Evolutionary conservation across 345 rosid genomes (phyloP).

Genomic region (Trapa incisa): DNA sequence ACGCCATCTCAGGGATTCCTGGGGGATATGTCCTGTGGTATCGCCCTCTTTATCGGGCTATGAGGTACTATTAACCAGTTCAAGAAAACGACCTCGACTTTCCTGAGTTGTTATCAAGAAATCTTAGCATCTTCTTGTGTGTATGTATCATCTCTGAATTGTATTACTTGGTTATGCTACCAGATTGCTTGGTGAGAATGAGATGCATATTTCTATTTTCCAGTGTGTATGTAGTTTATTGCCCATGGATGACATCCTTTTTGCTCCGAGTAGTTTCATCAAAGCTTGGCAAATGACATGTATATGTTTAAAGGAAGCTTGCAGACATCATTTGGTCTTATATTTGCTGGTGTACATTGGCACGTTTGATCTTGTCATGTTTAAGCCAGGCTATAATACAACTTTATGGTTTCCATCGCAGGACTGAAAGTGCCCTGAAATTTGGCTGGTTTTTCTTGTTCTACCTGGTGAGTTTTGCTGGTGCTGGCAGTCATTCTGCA

Average conservation of each 20-base stretch:
- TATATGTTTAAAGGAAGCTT: background rate
- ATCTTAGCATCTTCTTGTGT: background rate
- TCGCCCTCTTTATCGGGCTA: slow-evolving; percentile 90
- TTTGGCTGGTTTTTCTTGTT: slow-evolving; percentile 82
- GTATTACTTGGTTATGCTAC: too few species aligned
- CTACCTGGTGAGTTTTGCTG: slow-evolving; percentile 44
- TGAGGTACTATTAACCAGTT: slow-evolving; percentile 43
- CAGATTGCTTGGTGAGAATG: too few species aligned
- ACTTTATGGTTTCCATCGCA: slow-evolving; percentile 12
- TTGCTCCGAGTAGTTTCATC: background rate
- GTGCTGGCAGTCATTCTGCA: background rate
- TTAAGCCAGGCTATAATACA: too few species aligned
- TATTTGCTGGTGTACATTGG: background rate
- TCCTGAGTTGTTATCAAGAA: background rate
- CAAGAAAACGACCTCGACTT: background rate
- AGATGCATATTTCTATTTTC: too few species aligned
- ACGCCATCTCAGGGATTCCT: slow-evolving; percentile 78
- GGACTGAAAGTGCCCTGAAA: slow-evolving; percentile 96
- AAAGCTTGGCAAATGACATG: background rate
- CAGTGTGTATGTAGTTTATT: background rate
- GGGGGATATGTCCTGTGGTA: slow-evolving; percentile 88
- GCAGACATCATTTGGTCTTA: background rate
- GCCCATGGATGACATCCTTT: background rate
- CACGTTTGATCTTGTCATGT: background rate
- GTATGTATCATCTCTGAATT: background rate